These are phyloP conservation scores for Apophysomyces trapeziformis DNA, from an alignment of 371 early-diverging fungal genomes.

Conservation along the genomic window DNA sequence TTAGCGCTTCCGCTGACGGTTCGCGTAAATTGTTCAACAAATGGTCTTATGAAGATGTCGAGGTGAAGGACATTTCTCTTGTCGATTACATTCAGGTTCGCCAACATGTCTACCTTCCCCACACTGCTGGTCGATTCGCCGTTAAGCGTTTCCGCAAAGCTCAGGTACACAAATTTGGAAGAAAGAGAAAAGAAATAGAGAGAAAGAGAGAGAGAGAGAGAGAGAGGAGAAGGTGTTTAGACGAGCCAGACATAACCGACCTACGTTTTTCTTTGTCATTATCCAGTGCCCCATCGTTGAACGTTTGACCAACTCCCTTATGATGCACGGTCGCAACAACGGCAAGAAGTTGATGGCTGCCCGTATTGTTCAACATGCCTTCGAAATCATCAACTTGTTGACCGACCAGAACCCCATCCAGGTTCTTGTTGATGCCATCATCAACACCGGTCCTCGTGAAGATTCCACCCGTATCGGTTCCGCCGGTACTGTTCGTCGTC, in stretches of 20 bases:
- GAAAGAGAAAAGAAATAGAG: neutral
- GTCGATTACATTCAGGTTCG: slow-evolving; percentile 95
- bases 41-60: slow-evolving; percentile 95
- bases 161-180: slow-evolving; percentile 58
- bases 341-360: slow-evolving; percentile 99
- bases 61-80: slow-evolving; percentile 95
- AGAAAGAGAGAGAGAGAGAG: neutral
- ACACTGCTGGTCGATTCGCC: slow-evolving; percentile 99
- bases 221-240: neutral
- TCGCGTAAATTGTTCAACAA: slow-evolving; percentile 88
- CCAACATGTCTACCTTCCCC: slow-evolving; percentile 95
- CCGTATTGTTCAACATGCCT: slow-evolving; percentile 99
- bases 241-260: neutral
- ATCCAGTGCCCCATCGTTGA: slow-evolving; percentile 98
- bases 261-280: neutral
- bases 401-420: slow-evolving; percentile 99
- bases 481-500: slow-evolving; percentile 99
- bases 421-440: slow-evolving; percentile 98
- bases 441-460: slow-evolving; percentile 99
- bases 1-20: slow-evolving; percentile 64
- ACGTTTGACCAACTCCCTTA: slow-evolving; percentile 99
- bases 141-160: slow-evolving; percentile 98
- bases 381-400: slow-evolving; percentile 98
- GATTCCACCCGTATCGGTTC: slow-evolving; percentile 99
- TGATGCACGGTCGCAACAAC: slow-evolving; percentile 99